Base-by-base conservation (phyloP, 2,329 filamentous ascomycete genomes). In the Cladosporium sp. region DNA sequence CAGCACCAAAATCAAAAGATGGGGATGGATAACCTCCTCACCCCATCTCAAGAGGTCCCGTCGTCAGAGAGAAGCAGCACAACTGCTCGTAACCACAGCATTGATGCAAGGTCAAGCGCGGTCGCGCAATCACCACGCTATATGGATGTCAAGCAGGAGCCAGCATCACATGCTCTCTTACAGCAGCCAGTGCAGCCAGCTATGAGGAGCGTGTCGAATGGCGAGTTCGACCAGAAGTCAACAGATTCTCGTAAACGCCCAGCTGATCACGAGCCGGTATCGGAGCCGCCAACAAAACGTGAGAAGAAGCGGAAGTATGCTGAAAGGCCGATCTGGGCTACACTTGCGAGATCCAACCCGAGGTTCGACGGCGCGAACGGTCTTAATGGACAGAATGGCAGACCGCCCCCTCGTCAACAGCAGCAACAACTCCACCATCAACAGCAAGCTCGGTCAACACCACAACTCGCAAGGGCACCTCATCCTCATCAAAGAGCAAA, bases 311-410 rank as follows among this genome's bases (percentile, higher is more conserved):
- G 61, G 11, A 64, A 64, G 49, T 66, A 67, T 49, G 58, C 51
- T 9, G 56, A 65, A 37, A 60, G 63, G 35, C 67, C 67, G 1
- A 54, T 62, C 9, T 70, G 67, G 67, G 67, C 67, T 6, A 55
- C 61, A n/a, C 59, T 67, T 8, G 52, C 56, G 22, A 57, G 48
- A 11, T 50, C 50, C 22, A 69, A 70, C 53, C 67, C 66, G 13
- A 56, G 54, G 1, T 60, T 45, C 41, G 49, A 59, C n/a, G 48
- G 48, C 11, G 43, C 40, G 22, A 50, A 50, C n/a, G 48, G 48
- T 4, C 13, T 33, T 22, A 50, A 43, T 31, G 40, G 48, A 10
- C 18, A 43, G 4, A 43, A 16, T 18, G 48, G 48, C 32, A 43
- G 28, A 32, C 48, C 48, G 19, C 8, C 31, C 2, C 38, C 19